These are phyloP conservation scores for Mercurialis annua DNA, from an alignment of 345 rosid species.

Conservation along the genomic window DNA sequence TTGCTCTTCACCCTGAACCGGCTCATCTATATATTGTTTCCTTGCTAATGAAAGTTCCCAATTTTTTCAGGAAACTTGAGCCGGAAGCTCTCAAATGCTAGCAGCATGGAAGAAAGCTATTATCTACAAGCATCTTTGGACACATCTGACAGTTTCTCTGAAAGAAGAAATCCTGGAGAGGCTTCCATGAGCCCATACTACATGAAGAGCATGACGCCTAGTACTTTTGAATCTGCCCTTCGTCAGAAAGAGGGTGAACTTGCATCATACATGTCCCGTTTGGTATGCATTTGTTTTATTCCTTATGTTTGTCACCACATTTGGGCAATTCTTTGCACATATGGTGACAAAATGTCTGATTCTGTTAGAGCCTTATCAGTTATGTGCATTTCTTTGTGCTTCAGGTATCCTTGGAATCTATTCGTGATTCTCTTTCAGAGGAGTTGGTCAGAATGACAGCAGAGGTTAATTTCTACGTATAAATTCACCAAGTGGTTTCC, in stretches of 20 bases:
- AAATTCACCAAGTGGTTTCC: background rate
- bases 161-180: conserved; percentile 67
- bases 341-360: background rate
- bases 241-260: conserved; percentile 99
- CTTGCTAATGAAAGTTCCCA: conserved; percentile 11
- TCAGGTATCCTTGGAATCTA: conserved; percentile 91
- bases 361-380: conserved; percentile 7
- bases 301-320: background rate
- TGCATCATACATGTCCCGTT: conserved; percentile 92
- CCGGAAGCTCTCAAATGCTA: conserved; percentile 75
- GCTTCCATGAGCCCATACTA: conserved; percentile 68
- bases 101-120: conserved; percentile 97
- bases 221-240: conserved; percentile 87
- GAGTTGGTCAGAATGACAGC: conserved; percentile 95
- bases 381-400: conserved; percentile 8
- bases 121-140: conserved; percentile 93
- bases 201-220: conserved; percentile 93
- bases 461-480: conserved; percentile 45
- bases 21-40: conserved; percentile 15
- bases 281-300: conserved; percentile 48
- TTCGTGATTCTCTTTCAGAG: conserved; percentile 96
- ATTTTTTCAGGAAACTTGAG: conserved; percentile 53
- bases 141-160: conserved; percentile 69
- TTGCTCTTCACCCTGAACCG: conserved; percentile 15
- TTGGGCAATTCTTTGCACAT: background rate